Percentiles rank a stretch among this genome's conserved stretches.
Evolutionary conservation across 208 protist genomes (phyloP).

Genomic region (Acanthamoeba quina): DNA sequence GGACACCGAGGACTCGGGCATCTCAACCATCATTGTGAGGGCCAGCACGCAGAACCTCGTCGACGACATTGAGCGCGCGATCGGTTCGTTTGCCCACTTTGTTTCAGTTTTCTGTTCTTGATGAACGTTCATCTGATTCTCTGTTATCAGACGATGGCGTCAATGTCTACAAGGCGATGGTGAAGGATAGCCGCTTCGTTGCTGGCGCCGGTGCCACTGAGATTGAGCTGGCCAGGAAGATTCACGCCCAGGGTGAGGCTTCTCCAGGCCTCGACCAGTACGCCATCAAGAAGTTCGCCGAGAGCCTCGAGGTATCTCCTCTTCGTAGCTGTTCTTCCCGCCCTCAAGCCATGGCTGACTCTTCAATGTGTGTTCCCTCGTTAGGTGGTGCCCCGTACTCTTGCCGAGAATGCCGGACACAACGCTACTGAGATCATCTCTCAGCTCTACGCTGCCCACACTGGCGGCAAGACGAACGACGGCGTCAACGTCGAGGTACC

Average conservation of each 20-base stretch:
- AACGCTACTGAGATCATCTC: conserved; percentile 97
- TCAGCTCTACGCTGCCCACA: conserved; percentile 96
- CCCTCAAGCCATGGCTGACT: neutral
- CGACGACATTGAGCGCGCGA: conserved; percentile 96
- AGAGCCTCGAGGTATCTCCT: conserved; percentile 94
- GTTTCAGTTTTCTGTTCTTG: neutral
- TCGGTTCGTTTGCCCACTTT: conserved; percentile 79
- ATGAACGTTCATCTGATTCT: neutral
- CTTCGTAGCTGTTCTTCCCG: neutral
- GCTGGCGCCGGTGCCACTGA: conserved; percentile 98
- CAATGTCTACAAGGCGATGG: conserved; percentile 97
- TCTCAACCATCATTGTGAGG: conserved; percentile 98
- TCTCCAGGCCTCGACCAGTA: conserved; percentile 97
- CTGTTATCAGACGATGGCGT: conserved; percentile 96
- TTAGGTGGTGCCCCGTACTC: conserved; percentile 96
- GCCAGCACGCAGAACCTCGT: conserved; percentile 98
- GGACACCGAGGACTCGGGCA: conserved; percentile 78
- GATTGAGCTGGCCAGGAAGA: conserved; percentile 93
- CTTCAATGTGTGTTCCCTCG: neutral
- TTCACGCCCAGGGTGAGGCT: conserved; percentile 80
- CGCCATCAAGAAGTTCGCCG: conserved; percentile 97
- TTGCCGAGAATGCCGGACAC: conserved; percentile 98
- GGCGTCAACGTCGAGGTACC: conserved; percentile 95
- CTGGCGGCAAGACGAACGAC: conserved; percentile 92
- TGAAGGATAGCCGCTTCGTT: conserved; percentile 93